These are phyloP conservation scores for Apiospora arundinis DNA, from an alignment of 2,329 filamentous ascomycete species.

Conservation along the genomic window DNA sequence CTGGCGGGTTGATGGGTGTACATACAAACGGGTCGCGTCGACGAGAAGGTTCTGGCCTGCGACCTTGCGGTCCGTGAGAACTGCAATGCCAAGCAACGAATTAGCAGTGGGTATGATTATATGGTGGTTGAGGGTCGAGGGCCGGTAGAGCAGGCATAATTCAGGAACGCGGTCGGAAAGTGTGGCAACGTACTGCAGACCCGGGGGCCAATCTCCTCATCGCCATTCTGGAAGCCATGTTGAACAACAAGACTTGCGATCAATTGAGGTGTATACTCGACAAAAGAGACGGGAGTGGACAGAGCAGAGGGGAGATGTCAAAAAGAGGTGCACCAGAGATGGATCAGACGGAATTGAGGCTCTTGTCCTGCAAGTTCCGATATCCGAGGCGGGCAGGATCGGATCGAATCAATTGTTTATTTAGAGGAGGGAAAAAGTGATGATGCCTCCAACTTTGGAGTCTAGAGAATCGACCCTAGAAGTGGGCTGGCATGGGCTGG, in stretches of 20 bases:
- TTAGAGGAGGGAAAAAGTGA: slow-evolving; percentile 29
- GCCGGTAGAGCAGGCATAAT: slow-evolving; percentile 26
- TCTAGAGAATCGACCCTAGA: too few species aligned
- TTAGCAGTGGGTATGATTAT: background rate
- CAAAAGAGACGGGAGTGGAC: slow-evolving; percentile 23
- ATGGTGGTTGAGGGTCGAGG: background rate
- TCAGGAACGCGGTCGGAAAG: background rate
- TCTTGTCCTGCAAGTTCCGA: slow-evolving; percentile 42
- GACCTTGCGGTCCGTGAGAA: slow-evolving; percentile 46
- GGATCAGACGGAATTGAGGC: slow-evolving; percentile 28
- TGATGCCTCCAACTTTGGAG: slow-evolving; percentile 32
- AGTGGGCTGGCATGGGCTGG: too few species aligned
- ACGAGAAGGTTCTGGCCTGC: slow-evolving; percentile 82
- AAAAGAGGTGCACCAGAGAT: slow-evolving; percentile 16
- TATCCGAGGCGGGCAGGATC: slow-evolving; percentile 10
- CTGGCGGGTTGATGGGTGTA: slow-evolving; percentile 26
- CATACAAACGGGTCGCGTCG: slow-evolving; percentile 80
- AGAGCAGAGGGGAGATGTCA: slow-evolving; percentile 26
- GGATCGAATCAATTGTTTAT: slow-evolving; percentile 16
- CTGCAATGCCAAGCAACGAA: too few species aligned
- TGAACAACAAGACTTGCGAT: slow-evolving; percentile 26
- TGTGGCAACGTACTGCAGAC: slow-evolving; percentile 57
- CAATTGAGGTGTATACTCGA: slow-evolving; percentile 13
- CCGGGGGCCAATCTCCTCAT: slow-evolving; percentile 65
- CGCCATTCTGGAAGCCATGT: slow-evolving; percentile 69